Percentiles rank a stretch among this genome's conserved stretches.
Evolutionary conservation across 345 rosid species (phyloP).

Genomic region (Lumnitzera racemosa): DNA sequence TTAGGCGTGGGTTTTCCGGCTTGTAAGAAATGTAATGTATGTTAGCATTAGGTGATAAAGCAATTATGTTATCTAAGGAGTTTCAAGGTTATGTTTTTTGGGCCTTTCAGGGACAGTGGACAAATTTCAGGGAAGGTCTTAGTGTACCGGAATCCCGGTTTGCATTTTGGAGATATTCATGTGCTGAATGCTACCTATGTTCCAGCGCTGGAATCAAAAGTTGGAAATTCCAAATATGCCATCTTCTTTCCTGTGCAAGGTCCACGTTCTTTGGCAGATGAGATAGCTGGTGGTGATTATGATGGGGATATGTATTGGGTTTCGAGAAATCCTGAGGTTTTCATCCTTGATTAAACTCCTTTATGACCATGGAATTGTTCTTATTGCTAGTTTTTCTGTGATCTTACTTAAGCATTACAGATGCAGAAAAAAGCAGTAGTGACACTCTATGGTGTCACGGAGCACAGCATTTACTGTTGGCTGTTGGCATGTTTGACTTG

Average conservation of each 20-base stretch:
- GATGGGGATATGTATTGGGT: conserved; percentile 78
- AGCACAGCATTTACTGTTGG: too few species aligned
- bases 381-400: too few species aligned
- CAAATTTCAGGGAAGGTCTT: conserved; percentile 70
- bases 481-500: too few species aligned
- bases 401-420: too few species aligned
- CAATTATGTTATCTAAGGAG: neutral
- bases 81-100: conserved; percentile 2
- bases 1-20: too few species aligned
- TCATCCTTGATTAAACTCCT: neutral
- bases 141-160: conserved; percentile 77
- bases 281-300: conserved; percentile 73
- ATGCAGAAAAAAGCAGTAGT: too few species aligned
- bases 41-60: neutral
- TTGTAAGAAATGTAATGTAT: too few species aligned
- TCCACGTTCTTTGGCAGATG: conserved; percentile 68
- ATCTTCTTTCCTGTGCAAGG: conserved; percentile 66
- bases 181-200: conserved; percentile 53
- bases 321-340: conserved; percentile 67
- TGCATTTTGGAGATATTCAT: conserved; percentile 85
- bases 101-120: conserved; percentile 43
- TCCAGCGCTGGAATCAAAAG: conserved; percentile 36
- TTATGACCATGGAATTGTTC: too few species aligned
- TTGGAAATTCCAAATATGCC: conserved; percentile 70
- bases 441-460: too few species aligned